These are phyloP conservation scores for Suhomyces kilbournensis DNA, from an alignment of 805 yeast species.

Conservation along the genomic window DNA sequence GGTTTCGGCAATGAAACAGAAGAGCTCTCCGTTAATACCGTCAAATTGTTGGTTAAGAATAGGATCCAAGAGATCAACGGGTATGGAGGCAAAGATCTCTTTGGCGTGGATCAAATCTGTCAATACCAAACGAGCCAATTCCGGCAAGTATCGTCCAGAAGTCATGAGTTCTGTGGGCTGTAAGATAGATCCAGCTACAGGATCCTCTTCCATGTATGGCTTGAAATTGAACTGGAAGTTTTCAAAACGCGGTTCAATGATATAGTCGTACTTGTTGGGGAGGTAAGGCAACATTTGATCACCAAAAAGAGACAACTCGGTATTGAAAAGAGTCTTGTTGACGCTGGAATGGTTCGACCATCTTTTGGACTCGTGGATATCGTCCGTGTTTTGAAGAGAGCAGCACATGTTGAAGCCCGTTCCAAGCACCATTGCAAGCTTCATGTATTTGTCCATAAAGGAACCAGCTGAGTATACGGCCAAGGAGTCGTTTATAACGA, in stretches of 20 bases:
- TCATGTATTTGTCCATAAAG: slow-evolving; percentile 32
- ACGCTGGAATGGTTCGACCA: slow-evolving; percentile 2
- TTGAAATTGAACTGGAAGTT: slow-evolving; percentile 16
- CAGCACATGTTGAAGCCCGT: slow-evolving; percentile 65
- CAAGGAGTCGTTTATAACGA: slow-evolving; percentile 62
- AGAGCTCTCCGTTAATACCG: slow-evolving; percentile 40
- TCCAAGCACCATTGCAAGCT: slow-evolving; percentile 61
- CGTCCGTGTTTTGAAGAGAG: slow-evolving; percentile 19
- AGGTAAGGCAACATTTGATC: slow-evolving; percentile 25
- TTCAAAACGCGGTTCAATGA: slow-evolving; percentile 33
- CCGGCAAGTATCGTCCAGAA: slow-evolving; percentile 57
- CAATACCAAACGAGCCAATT: slow-evolving; percentile 45
- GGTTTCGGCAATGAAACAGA: slow-evolving; percentile 38
- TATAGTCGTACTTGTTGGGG: slow-evolving; percentile 39
- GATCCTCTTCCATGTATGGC: slow-evolving; percentile 31
- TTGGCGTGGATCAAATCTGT: slow-evolving; percentile 28
- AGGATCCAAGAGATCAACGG: slow-evolving; percentile 5
- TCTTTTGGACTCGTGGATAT: slow-evolving; percentile 16
- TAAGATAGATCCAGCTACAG: slow-evolving; percentile 30
- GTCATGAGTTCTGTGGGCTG: slow-evolving; percentile 58
- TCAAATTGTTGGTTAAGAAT: slow-evolving; percentile 21
- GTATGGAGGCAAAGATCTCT: slow-evolving; percentile 25
- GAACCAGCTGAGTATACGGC: slow-evolving; percentile 59
- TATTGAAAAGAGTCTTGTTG: slow-evolving; percentile 36
- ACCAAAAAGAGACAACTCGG: slow-evolving; percentile 59